Evolutionary conservation across 1,139 yeast species (phyloP), one percentile per base, ranked within the genome.

Genomic region (Candida sojae): DNA sequence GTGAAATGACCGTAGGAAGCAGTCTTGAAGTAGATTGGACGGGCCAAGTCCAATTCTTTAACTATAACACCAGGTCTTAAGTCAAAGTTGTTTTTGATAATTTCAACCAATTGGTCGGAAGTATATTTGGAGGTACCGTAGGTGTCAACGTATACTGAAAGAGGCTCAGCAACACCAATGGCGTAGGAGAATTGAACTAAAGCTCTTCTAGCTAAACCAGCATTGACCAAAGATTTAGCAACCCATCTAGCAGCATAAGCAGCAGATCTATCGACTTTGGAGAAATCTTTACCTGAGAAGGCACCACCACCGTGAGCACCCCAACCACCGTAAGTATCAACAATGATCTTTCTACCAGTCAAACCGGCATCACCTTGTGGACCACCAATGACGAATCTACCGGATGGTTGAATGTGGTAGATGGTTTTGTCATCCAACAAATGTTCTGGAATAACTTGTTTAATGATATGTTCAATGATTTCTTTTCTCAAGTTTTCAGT

Each of bases 271-370:
- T 93, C 99, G 68, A 93, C 99, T 84, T 93, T 93, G 71, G 98
- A 90, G 88, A 90, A 93, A 77, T 93, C 99, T 83, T 93, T 93
- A 77, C 99, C 99, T 56, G 97, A 88, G 91, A 95, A 93, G 59
- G 99, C 99, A 84, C 99, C 99, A 83, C 99, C 99, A 79, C 99
- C 99, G 82, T 93, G 99, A 66, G 99, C 98, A 77, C 99, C 97
- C 95, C 99, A 95, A 66, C 99, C 99, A 81, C 99, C 99, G 79
- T 93, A 93, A 57, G 99, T 96, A 77, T 93, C 99, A 70, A 93
- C 99, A 68, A 93, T 93, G 73, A 93, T 93, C 83, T 93, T 93
- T 81, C 99, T 91, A 75, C 99, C 99, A 62, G 99, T 93, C 67
- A 93, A 81, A 81, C 99, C 99, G 59, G 99, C 99, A 71, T 93